Evolutionary conservation across 768 basidiomycete species (phyloP).

Genomic region (Exidia glandulosa): DNA sequence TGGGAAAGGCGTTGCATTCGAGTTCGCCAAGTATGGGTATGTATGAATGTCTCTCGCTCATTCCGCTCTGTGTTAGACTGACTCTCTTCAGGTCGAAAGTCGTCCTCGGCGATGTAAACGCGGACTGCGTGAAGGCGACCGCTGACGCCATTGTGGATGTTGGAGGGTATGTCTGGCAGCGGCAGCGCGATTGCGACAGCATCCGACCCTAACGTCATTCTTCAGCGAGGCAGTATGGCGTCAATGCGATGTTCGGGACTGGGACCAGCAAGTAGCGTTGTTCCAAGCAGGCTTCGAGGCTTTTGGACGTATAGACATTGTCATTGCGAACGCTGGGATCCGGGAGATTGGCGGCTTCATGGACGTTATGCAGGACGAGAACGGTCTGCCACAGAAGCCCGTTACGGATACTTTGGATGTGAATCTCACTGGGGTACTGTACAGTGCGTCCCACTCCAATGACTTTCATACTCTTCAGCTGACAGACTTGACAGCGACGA

Average conservation of each 20-base stretch:
- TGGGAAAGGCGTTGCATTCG: not conserved
- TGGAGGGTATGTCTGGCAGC: not conserved
- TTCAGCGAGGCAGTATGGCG: not conserved
- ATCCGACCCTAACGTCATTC: not conserved
- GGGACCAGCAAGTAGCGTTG: not conserved
- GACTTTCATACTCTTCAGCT: not conserved
- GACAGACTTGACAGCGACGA: constrained; percentile 25
- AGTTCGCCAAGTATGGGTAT: not conserved
- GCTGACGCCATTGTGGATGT: not conserved
- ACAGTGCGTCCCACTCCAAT: constrained; percentile 26
- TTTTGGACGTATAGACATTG: constrained; percentile 5
- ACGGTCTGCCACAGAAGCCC: constrained; percentile 35
- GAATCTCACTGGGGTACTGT: constrained; percentile 36
- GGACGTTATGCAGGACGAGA: constrained; percentile 5
- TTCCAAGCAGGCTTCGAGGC: not conserved
- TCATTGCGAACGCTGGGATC: constrained; percentile 27
- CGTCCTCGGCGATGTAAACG: not conserved
- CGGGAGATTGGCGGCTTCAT: constrained; percentile 20
- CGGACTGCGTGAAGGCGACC: not conserved
- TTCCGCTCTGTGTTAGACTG: not conserved
- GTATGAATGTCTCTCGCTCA: not conserved
- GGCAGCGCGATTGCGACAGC: not conserved
- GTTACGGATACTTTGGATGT: constrained; percentile 34
- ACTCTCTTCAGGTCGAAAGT: not conserved
- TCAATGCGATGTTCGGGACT: not conserved